Evolutionary conservation across 345 rosid species (phyloP).

Genomic region (Cardamine chenopodiifolia): DNA sequence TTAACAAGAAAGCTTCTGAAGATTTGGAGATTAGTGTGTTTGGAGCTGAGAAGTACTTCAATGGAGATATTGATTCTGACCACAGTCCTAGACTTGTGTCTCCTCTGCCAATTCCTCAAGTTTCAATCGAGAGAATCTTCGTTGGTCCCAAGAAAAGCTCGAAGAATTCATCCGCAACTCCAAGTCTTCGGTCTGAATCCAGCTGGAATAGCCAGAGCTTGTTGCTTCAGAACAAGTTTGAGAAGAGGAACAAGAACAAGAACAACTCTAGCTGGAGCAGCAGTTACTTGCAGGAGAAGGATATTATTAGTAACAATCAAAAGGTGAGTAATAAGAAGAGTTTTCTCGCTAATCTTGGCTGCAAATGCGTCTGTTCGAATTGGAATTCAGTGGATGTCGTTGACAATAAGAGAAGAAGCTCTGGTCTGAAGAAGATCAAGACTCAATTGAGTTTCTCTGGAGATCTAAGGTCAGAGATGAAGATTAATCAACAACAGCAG

Average conservation of each 20-base stretch:
- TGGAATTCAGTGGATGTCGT: slow-evolving; percentile 57
- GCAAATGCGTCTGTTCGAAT: slow-evolving; percentile 66
- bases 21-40: slow-evolving; percentile 80
- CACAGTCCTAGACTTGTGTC: slow-evolving; percentile 42
- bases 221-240: slow-evolving; percentile 61
- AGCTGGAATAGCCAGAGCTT: slow-evolving; percentile 57
- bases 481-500: slow-evolving; percentile 31
- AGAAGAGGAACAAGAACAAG: slow-evolving; percentile 43
- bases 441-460: slow-evolving; percentile 44
- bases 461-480: slow-evolving; percentile 37
- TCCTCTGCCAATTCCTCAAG: slow-evolving; percentile 32
- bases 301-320: not conserved
- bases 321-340: slow-evolving; percentile 45
- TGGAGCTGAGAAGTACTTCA: slow-evolving; percentile 84
- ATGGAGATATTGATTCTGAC: slow-evolving; percentile 54
- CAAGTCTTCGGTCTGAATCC: slow-evolving; percentile 50
- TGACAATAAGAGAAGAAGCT: slow-evolving; percentile 43
- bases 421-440: slow-evolving; percentile 37
- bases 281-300: slow-evolving; percentile 38
- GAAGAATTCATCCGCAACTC: slow-evolving; percentile 36
- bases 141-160: slow-evolving; percentile 23
- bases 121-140: slow-evolving; percentile 25
- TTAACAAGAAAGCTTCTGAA: slow-evolving; percentile 46
- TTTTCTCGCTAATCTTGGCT: slow-evolving; percentile 60
- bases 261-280: slow-evolving; percentile 34